phyloP scores from a whole-genome alignment of 345 rosid species.

The Abelmoschus esculentus region DNA sequence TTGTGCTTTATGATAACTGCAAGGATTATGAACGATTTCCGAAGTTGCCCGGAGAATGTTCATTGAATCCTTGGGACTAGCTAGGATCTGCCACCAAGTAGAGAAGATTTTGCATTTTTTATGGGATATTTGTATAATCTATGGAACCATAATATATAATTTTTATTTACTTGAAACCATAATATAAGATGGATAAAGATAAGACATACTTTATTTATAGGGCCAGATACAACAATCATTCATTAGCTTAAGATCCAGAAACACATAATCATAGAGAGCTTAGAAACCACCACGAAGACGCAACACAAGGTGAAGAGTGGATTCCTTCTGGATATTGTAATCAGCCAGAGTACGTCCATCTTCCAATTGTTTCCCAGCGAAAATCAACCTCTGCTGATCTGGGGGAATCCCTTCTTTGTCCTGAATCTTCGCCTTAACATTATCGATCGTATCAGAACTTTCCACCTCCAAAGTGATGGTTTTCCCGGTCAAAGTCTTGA shows the following conservation, averaged over 20 bases:
- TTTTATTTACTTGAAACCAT: not conserved
- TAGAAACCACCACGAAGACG: constrained; percentile 32
- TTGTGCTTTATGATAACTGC: constrained; percentile 89
- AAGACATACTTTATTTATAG: not conserved
- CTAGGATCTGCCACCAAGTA: constrained; percentile 13
- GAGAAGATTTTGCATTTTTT: not conserved
- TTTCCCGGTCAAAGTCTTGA: constrained; percentile 29
- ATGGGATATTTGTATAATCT: not conserved
- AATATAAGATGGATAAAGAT: not conserved
- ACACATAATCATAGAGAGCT: not conserved
- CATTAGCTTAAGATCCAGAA: not conserved
- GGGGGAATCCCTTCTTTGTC: constrained; percentile 36
- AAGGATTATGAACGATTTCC: constrained; percentile 54
- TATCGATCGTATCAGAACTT: constrained; percentile 29
- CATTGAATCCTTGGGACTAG: constrained; percentile 81
- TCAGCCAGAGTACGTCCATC: too few species aligned
- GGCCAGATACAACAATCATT: constrained; percentile 1
- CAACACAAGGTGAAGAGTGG: constrained; percentile 32
- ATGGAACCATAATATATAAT: not conserved
- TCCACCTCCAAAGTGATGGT: constrained; percentile 32
- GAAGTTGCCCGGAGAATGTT: constrained; percentile 65
- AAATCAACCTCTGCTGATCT: constrained; percentile 34
- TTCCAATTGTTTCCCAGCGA: constrained; percentile 29
- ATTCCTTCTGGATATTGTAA: constrained; percentile 25
- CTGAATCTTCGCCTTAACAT: constrained; percentile 34